A percentile compares a stretch with the other conserved stretches of the same genome.
Evolutionary conservation across 2,329 filamentous ascomycete genomes (phyloP).

Genomic region (Talaromyces sp.): DNA sequence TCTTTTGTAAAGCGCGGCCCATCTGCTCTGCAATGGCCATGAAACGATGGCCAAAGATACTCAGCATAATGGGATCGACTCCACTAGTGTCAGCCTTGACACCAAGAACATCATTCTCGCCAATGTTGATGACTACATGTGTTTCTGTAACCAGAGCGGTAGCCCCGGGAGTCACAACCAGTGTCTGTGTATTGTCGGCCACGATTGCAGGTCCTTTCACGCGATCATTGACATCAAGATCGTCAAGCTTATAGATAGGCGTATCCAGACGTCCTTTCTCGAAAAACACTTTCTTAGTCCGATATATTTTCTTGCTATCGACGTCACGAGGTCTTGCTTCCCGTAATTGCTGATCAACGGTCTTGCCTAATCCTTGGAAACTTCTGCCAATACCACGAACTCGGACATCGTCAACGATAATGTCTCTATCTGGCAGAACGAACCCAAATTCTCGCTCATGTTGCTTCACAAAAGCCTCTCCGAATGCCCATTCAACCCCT

Average conservation of each 20-base stretch:
- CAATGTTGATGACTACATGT: constrained; percentile 76
- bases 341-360: constrained; percentile 76
- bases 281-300: constrained; percentile 71
- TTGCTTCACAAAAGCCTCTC: constrained; percentile 75
- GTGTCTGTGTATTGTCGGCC: constrained; percentile 68
- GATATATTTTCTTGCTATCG: constrained; percentile 59
- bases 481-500: constrained; percentile 74
- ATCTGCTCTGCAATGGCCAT: constrained; percentile 85
- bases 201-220: constrained; percentile 78
- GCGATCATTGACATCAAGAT: constrained; percentile 65
- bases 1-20: constrained; percentile 73
- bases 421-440: constrained; percentile 75
- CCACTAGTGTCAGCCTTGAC: constrained; percentile 47
- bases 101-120: constrained; percentile 48
- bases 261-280: constrained; percentile 73
- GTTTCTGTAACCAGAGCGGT: constrained; percentile 71
- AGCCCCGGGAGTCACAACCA: constrained; percentile 71
- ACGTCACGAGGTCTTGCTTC: constrained; percentile 58
- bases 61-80: constrained; percentile 70
- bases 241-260: constrained; percentile 74
- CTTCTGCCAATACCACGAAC: constrained; percentile 86
- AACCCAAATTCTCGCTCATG: constrained; percentile 94
- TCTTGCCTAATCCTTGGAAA: constrained; percentile 71
- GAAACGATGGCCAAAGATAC: constrained; percentile 75
- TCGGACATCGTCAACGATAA: constrained; percentile 85